phyloP scores from a whole-genome alignment of 2,329 filamentous ascomycete species.

The Aspergillus viridinutans region DNA sequence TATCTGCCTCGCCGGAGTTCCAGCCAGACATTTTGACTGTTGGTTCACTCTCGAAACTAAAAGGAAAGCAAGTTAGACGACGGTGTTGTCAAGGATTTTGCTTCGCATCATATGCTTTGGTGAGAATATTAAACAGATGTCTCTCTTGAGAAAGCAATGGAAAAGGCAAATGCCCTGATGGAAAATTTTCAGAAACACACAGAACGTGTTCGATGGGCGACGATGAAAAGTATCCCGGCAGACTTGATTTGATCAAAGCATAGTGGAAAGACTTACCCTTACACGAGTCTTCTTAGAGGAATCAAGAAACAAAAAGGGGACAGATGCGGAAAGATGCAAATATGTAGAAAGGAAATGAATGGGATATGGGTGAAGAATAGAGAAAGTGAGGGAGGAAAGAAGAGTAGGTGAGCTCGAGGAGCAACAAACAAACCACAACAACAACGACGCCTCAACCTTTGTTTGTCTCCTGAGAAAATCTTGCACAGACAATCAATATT shows the following conservation, averaged over 20 bases:
- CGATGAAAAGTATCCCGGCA: neutral
- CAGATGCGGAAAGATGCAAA: neutral
- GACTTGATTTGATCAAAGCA: neutral
- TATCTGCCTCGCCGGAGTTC: constrained; percentile 1
- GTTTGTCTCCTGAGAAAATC: neutral
- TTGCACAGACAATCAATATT: neutral
- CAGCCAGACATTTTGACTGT: constrained; percentile 4
- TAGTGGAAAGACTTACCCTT: neutral
- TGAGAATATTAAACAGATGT: neutral
- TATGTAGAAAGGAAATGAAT: neutral
- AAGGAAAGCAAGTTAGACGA: neutral
- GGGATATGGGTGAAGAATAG: neutral
- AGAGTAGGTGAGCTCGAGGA: neutral
- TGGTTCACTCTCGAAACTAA: neutral
- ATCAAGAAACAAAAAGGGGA: too few relatives aligned
- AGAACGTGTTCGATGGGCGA: neutral
- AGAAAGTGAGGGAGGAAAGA: neutral
- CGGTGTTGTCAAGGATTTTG: neutral
- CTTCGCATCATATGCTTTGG: neutral
- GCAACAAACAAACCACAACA: neutral
- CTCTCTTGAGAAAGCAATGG: neutral
- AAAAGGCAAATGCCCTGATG: neutral
- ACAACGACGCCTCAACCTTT: neutral
- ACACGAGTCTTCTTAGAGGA: too few relatives aligned
- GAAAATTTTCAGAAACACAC: neutral